These are phyloP conservation scores for Pseudoturritis turrita DNA, from an alignment of 345 rosid species.

Conservation along the genomic window DNA sequence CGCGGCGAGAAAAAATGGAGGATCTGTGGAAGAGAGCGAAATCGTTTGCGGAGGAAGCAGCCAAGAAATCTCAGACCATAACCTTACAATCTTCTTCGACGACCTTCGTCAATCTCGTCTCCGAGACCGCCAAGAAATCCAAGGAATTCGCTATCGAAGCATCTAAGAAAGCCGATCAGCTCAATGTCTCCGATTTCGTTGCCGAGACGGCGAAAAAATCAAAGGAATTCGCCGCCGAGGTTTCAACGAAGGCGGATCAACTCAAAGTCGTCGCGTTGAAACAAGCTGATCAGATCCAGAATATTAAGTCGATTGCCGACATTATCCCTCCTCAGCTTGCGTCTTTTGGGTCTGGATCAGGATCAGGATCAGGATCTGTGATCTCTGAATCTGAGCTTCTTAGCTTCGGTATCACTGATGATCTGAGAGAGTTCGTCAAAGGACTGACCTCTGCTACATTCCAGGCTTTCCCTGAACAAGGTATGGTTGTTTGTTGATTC, in stretches of 20 bases:
- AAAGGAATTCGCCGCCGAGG: constrained; percentile 78
- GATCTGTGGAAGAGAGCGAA: constrained; percentile 85
- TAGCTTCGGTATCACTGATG: constrained; percentile 78
- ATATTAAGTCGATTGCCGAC: constrained; percentile 69
- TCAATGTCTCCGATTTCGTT: constrained; percentile 71
- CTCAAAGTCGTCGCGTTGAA: constrained; percentile 66
- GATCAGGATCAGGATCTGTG: constrained; percentile 32
- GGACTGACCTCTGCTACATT: constrained; percentile 80
- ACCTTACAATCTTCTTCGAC: constrained; percentile 44
- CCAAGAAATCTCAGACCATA: constrained; percentile 66
- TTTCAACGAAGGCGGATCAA: constrained; percentile 88
- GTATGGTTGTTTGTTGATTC: constrained; percentile 19
- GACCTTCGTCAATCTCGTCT: constrained; percentile 65
- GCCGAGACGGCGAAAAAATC: constrained; percentile 88
- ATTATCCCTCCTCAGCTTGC: constrained; percentile 58
- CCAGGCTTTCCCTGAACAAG: constrained; percentile 72
- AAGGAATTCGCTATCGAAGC: constrained; percentile 90
- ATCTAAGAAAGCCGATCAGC: constrained; percentile 87
- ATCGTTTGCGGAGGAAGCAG: constrained; percentile 80
- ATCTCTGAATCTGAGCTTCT: constrained; percentile 49
- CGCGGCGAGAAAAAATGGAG: constrained; percentile 50
- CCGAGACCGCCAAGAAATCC: constrained; percentile 87
- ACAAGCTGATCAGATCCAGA: constrained; percentile 88
- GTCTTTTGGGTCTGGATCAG: constrained; percentile 39
- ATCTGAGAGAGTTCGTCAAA: constrained; percentile 74